These are phyloP conservation scores for Zoysia japonica DNA, from an alignment of 176 grass and related monocot genomes.

Conservation along the genomic window DNA sequence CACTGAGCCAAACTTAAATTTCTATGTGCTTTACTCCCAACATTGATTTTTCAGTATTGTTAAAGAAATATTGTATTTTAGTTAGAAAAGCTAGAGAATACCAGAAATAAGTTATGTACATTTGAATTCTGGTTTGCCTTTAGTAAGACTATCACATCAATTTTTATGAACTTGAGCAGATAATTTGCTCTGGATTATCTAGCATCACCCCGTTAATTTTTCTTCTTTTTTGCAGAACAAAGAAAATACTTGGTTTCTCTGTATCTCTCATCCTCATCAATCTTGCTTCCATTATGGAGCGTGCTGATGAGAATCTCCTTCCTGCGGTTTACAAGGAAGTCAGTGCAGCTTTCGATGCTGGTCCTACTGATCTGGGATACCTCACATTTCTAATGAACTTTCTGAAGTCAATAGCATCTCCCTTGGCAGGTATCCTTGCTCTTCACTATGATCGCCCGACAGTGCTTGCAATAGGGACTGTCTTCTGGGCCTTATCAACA, in stretches of 20 bases:
- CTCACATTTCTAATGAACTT: constrained; percentile 91
- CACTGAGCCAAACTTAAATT: not conserved
- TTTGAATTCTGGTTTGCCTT: not conserved
- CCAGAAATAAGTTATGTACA: not conserved
- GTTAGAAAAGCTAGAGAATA: not conserved
- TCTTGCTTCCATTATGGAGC: constrained; percentile 85
- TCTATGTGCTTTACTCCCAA: not conserved
- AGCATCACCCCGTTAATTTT: constrained; percentile 26
- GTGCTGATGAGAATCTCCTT: constrained; percentile 90
- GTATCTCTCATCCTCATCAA: constrained; percentile 95
- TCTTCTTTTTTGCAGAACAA: constrained; percentile 60
- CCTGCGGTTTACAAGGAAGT: constrained; percentile 98
- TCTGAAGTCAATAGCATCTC: constrained; percentile 82
- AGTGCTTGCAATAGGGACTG: constrained; percentile 78
- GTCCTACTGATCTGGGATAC: constrained; percentile 88
- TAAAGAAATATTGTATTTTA: not conserved
- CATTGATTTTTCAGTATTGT: constrained; percentile 5
- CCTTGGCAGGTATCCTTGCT: constrained; percentile 74
- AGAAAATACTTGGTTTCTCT: constrained; percentile 87
- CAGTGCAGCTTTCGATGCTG: constrained; percentile 82
- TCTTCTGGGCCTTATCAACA: constrained; percentile 85
- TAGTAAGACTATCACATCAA: not conserved
- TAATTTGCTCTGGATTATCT: constrained; percentile 1
- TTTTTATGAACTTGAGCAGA: not conserved
- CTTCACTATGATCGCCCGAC: constrained; percentile 81